phyloP scores from a whole-genome alignment of 2,329 filamentous ascomycete genomes.

The Tolypocladium sp. region DNA sequence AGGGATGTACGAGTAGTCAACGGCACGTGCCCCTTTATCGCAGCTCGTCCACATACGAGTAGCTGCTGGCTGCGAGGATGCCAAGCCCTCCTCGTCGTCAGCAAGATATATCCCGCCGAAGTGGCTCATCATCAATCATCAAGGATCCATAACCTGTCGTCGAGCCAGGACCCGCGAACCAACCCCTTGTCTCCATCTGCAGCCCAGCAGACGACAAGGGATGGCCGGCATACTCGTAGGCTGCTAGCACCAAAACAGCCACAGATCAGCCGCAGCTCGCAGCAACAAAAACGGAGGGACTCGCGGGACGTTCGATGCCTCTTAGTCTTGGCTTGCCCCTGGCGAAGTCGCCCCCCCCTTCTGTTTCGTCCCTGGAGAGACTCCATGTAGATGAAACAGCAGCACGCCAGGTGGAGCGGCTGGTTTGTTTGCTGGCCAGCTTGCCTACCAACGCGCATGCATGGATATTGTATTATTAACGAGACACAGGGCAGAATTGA shows the following conservation, averaged over 20 bases:
- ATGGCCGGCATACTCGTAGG: not conserved
- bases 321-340: not conserved
- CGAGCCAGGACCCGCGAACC: not conserved
- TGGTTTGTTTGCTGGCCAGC: not conserved
- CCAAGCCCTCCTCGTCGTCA: not conserved
- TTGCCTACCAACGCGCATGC: not conserved
- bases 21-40: not conserved
- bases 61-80: not conserved
- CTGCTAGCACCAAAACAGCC: not conserved
- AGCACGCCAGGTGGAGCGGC: not conserved
- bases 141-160: not conserved
- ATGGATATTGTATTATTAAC: not conserved
- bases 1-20: too few relatives aligned
- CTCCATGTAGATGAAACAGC: not conserved
- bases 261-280: not conserved
- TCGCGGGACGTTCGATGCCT: not conserved
- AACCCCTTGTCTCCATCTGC: not conserved
- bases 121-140: not conserved
- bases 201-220: not conserved
- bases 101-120: not conserved
- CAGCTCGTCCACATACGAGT: not conserved
- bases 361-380: not conserved
- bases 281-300: not conserved
- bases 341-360: not conserved
- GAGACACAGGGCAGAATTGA: not conserved